Evolutionary conservation across 2,329 filamentous ascomycete genomes (phyloP).

Genomic region (Xylaria arbuscula): DNA sequence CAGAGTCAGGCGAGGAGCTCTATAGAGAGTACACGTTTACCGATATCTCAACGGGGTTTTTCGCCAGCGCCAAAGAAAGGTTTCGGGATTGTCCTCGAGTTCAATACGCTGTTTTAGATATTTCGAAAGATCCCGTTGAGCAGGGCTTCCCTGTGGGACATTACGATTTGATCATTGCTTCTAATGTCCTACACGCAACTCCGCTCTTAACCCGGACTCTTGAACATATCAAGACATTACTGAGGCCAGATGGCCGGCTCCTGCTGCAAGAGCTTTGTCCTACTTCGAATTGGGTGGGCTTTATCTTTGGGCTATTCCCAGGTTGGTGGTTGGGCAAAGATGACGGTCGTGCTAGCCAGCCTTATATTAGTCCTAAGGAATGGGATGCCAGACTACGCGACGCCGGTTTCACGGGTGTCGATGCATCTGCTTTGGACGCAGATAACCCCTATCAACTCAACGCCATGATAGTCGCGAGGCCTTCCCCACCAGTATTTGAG

Average conservation of each 20-base stretch:
- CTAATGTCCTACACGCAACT: slow-evolving; percentile 36
- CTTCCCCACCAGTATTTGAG: too few relatives aligned
- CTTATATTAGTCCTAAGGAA: slow-evolving; percentile 3
- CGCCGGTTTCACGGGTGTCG: slow-evolving; percentile 32
- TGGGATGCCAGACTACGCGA: slow-evolving; percentile 26
- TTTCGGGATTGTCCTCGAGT: slow-evolving; percentile 29
- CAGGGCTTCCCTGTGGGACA: slow-evolving; percentile 26
- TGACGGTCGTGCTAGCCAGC: slow-evolving; percentile 37
- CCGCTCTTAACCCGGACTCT: slow-evolving; percentile 28
- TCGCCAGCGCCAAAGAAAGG: slow-evolving; percentile 15
- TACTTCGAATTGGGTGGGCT: slow-evolving; percentile 24
- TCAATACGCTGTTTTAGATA: slow-evolving; percentile 34
- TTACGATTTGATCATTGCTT: slow-evolving; percentile 39
- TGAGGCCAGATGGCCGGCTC: slow-evolving; percentile 40
- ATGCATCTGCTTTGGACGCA: too few relatives aligned
- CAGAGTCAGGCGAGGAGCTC: background rate
- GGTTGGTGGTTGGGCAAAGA: slow-evolving; percentile 45
- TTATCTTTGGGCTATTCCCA: slow-evolving; percentile 39
- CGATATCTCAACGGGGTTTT: slow-evolving; percentile 34
- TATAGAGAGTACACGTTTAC: slow-evolving; percentile 38
- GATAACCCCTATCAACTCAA: too few relatives aligned
- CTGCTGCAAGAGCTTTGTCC: slow-evolving; percentile 33
- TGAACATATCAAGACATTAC: slow-evolving; percentile 17
- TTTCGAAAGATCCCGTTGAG: slow-evolving; percentile 37
- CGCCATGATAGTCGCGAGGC: too few relatives aligned